A percentile compares a stretch with the other conserved stretches of the same genome.
These are phyloP conservation scores for Lentinula raphanica DNA, from an alignment of 768 basidiomycete species.

Conservation along the genomic window DNA sequence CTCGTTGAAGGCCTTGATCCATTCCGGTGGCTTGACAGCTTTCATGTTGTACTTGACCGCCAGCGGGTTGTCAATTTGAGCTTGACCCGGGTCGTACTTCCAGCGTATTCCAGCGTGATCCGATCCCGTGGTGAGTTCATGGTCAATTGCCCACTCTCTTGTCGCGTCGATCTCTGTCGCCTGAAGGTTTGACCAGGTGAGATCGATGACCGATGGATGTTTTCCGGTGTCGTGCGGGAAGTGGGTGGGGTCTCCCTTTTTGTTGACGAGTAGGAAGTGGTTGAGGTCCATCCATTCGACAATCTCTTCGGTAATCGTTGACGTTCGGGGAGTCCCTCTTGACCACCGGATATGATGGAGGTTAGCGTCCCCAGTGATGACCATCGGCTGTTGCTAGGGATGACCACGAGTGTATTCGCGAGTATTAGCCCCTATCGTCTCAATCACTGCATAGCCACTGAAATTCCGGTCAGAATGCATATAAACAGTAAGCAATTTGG, in stretches of 20 bases:
- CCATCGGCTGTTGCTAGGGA: slow-evolving; percentile 13
- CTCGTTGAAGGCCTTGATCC: slow-evolving; percentile 10
- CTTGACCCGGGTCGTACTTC: slow-evolving; percentile 13
- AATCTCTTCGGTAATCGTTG: slow-evolving; percentile 6
- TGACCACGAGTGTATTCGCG: too few species aligned
- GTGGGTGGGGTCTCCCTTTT: slow-evolving; percentile 16
- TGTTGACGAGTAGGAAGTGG: slow-evolving; percentile 14
- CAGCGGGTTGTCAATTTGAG: slow-evolving; percentile 14
- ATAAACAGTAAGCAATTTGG: too few species aligned
- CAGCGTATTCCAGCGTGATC: slow-evolving; percentile 17
- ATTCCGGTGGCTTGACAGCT: slow-evolving; percentile 11
- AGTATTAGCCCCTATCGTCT: too few species aligned
- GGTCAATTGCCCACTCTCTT: slow-evolving; percentile 15
- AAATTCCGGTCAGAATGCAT: too few species aligned
- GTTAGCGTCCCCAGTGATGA: slow-evolving; percentile 23
- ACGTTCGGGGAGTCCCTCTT: background rate
- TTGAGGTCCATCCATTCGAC: slow-evolving; percentile 14
- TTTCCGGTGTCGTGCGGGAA: background rate
- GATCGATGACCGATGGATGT: slow-evolving; percentile 14
- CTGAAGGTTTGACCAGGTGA: slow-evolving; percentile 13
- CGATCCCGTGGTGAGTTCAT: slow-evolving; percentile 12
- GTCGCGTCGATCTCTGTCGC: slow-evolving; percentile 10
- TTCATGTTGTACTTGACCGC: slow-evolving; percentile 15
- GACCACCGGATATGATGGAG: slow-evolving; percentile 19
- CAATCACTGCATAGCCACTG: too few species aligned